phyloP scores from a whole-genome alignment of 176 grass and related monocot genomes.

The Musa schizocarpa region DNA sequence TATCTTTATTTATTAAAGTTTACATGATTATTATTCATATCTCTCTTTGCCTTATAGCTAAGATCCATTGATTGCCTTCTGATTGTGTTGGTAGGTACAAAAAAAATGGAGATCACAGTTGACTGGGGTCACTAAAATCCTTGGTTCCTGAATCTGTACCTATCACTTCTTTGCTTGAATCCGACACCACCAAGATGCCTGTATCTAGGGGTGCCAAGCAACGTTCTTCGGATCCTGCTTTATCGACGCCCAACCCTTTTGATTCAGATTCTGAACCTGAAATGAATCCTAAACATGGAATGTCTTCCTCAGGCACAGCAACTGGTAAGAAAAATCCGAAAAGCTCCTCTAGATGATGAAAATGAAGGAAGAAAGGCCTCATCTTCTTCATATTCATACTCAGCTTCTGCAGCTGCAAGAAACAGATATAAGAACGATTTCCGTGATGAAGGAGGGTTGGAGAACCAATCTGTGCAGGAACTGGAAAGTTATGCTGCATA shows the following conservation, averaged over 20 bases:
- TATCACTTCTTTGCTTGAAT: background rate
- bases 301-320: constrained; percentile 5
- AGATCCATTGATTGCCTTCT: background rate
- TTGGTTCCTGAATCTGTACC: background rate
- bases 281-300: background rate
- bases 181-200: constrained; percentile 5
- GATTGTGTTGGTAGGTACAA: background rate
- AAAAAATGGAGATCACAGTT: background rate
- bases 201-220: constrained; percentile 6
- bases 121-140: background rate
- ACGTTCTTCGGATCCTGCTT: background rate
- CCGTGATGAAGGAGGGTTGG: constrained; percentile 16
- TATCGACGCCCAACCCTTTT: background rate
- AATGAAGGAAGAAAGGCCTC: background rate
- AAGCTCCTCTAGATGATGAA: background rate
- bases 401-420: background rate
- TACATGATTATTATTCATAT: too few relatives aligned
- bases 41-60: too few relatives aligned
- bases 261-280: constrained; percentile 20
- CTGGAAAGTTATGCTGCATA: constrained; percentile 29
- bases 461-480: constrained; percentile 28
- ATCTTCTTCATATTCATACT: background rate
- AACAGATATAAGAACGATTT: constrained; percentile 23
- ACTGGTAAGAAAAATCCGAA: background rate
- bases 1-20: too few relatives aligned